Base-by-base conservation (phyloP, 371 early-diverging fungal genomes). In the Rhizopus arrhizus region DNA sequence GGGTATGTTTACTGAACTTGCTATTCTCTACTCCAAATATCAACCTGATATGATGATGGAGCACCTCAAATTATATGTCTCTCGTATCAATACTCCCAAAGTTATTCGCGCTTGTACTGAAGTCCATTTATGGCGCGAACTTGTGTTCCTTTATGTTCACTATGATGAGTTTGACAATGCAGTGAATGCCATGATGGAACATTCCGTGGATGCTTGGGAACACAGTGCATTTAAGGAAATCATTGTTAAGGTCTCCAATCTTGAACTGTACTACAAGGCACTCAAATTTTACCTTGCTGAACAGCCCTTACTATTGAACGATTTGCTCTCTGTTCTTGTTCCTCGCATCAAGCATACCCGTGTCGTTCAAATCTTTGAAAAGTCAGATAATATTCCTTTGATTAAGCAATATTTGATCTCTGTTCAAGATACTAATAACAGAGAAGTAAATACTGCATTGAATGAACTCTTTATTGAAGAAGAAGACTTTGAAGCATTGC, bases 1-100 rank as follows among this genome's bases (percentile, higher is more conserved):
- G 97, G 98, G 97, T 45, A 97, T 98, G 97, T 98, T 98, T 70
- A 98, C 99, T 0, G 98, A 97, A 72, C 82, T 98, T 34, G 95
- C 97, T 9, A 90, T 97, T 57, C 78, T 97, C 60, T 98, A 98
- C 76, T 89, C 95, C 69, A 95, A 95, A 74, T 95, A 98, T 85
- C 82, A 85, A 4, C 93, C 95, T 2, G 97, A 95, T 60, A 83
- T 88, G 45, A 86, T 97, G 82, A 95, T 95, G 93, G 97, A 95
- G 66, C 97, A 97, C 66, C 84, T 98, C 54, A 93, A 96, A 70
- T 81, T 96, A 56, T 98, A 92, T 77, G 94, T 94, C 78, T 89
- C 91, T 38, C 93, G 98, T 55, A 91, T 98, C 85, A 98, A 98
- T 76, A 96, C 96, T 53, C 97, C 98, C 63, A 98, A 98, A 86